phyloP scores from a whole-genome alignment of 306 rosid species.

The Astragalus glycyphyllos region DNA sequence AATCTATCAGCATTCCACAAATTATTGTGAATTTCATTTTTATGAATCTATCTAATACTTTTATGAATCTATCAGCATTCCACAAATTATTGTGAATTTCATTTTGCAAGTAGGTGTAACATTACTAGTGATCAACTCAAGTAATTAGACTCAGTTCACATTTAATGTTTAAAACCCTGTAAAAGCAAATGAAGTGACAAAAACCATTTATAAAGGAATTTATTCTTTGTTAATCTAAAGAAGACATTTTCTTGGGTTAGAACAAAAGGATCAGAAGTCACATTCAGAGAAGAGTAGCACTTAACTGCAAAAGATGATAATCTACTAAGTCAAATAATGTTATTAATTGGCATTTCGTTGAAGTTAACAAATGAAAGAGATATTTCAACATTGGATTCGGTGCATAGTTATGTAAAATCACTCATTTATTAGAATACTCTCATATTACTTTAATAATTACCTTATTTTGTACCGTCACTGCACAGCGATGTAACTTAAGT shows the following conservation, averaged over 20 bases:
- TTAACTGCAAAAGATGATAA: no score
- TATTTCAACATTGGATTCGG: slow-evolving; percentile 71
- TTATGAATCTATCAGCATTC: not conserved
- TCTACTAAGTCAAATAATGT: slow-evolving; percentile 70
- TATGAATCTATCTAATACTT: no score
- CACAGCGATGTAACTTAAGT: no score
- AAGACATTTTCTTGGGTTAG: no score
- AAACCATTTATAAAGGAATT: slow-evolving; percentile 40
- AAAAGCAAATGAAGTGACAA: slow-evolving; percentile 36
- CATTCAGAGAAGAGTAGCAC: no score
- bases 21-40: slow-evolving; percentile 39
- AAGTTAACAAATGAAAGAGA: slow-evolving; percentile 63
- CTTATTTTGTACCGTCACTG: no score
- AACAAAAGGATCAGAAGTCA: no score
- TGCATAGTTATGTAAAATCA: slow-evolving; percentile 45
- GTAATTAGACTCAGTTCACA: slow-evolving; percentile 70
- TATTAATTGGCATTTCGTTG: slow-evolving; percentile 76
- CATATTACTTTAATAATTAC: no score
- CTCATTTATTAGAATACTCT: slow-evolving; percentile 40
- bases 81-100: slow-evolving; percentile 31
- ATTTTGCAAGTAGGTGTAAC: slow-evolving; percentile 75
- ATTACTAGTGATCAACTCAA: slow-evolving; percentile 74
- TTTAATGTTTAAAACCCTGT: slow-evolving; percentile 49
- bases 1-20: slow-evolving; percentile 1
- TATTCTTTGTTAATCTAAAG: no score